Evolutionary conservation across 345 rosid genomes (phyloP).

Genomic region (Dipteronia sinensis): DNA sequence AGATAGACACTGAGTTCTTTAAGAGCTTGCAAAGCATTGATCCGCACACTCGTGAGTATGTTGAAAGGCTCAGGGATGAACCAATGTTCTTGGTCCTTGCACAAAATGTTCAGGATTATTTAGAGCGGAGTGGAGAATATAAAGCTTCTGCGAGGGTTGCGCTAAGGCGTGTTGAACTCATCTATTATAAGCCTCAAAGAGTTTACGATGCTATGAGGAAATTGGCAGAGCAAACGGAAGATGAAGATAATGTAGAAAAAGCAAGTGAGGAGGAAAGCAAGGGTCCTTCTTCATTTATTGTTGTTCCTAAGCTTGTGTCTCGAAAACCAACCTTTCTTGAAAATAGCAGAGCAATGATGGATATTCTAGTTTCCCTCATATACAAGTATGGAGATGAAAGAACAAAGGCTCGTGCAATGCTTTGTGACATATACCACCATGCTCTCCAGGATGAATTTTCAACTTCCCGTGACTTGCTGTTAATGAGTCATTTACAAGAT

Average conservation of each 20-base stretch:
- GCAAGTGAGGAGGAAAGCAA: constrained; percentile 62
- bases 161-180: constrained; percentile 70
- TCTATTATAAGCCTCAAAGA: constrained; percentile 92
- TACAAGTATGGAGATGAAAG: constrained; percentile 93
- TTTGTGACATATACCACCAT: constrained; percentile 94
- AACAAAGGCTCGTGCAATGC: constrained; percentile 96
- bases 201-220: constrained; percentile 98
- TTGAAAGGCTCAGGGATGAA: constrained; percentile 89
- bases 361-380: constrained; percentile 78
- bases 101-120: constrained; percentile 84
- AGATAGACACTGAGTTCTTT: constrained; percentile 83
- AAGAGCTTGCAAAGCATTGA: constrained; percentile 95
- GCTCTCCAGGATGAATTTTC: constrained; percentile 82
- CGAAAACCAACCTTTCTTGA: constrained; percentile 91
- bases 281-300: constrained; percentile 74
- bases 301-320: constrained; percentile 74
- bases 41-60: constrained; percentile 91
- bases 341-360: constrained; percentile 87
- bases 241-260: no score
- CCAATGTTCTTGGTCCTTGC: constrained; percentile 82
- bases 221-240: constrained; percentile 65
- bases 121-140: constrained; percentile 61
- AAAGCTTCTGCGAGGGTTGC: constrained; percentile 92
- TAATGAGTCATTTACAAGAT: constrained; percentile 96
- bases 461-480: constrained; percentile 71